A percentile compares a stretch with the other conserved stretches of the same genome.
Evolutionary conservation across 1,284 basidiomycete genomes (phyloP).

Genomic region (Amylostereum areolatum): DNA sequence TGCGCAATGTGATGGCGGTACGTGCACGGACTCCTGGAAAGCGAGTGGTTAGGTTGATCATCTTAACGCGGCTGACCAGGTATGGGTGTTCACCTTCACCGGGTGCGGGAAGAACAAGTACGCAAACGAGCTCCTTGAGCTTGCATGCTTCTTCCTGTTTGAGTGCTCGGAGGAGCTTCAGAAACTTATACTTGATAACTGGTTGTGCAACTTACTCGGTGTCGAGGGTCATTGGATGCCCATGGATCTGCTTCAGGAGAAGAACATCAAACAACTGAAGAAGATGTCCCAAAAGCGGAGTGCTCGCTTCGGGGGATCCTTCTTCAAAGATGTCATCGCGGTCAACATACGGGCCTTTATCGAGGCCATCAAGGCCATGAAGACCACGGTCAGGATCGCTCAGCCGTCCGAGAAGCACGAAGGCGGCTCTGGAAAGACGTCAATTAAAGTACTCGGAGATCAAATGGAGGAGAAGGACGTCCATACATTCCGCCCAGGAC

Average conservation of each 20-base stretch:
- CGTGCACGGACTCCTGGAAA: neutral
- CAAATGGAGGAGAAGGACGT: neutral
- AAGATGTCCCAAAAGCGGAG: constrained; percentile 1
- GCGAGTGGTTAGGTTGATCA: neutral
- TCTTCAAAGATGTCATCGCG: constrained; percentile 5
- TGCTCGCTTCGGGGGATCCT: constrained; percentile 1
- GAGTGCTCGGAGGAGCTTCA: constrained; percentile 17
- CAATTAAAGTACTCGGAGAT: neutral
- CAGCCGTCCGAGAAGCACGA: neutral
- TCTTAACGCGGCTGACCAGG: constrained; percentile 2
- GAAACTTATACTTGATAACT: constrained; percentile 17
- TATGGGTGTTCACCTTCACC: constrained; percentile 23
- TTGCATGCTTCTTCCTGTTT: constrained; percentile 24
- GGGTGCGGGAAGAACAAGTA: constrained; percentile 23
- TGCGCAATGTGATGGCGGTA: constrained; percentile 18
- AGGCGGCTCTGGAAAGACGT: neutral
- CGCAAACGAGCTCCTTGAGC: constrained; percentile 23
- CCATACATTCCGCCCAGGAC: neutral
- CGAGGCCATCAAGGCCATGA: constrained; percentile 1
- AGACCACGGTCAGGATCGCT: neutral
- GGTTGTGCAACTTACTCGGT: constrained; percentile 14
- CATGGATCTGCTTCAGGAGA: constrained; percentile 9
- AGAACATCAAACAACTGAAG: constrained; percentile 10
- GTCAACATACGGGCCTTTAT: constrained; percentile 7
- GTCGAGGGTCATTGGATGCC: constrained; percentile 8